phyloP scores from a whole-genome alignment of 768 basidiomycete species.

The Psilocybe sp. region DNA sequence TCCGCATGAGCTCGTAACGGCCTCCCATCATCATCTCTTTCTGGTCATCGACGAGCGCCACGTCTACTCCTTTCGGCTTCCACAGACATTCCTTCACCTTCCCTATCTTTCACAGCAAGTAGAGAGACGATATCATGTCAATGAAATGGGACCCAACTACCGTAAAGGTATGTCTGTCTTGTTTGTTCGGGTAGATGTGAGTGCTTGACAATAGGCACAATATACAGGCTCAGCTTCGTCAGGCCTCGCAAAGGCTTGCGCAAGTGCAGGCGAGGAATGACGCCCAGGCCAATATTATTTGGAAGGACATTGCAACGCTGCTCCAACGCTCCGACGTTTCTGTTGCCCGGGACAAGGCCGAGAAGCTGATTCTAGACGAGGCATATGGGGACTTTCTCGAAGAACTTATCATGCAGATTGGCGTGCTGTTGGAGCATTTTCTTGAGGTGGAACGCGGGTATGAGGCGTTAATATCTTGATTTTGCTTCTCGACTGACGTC shows the following conservation, averaged over 20 bases:
- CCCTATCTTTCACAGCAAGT: background rate
- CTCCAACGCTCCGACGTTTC: slow-evolving; percentile 59
- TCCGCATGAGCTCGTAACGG: slow-evolving; percentile 2
- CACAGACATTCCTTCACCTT: background rate
- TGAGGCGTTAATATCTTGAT: slow-evolving; percentile 14
- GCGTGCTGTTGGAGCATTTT: slow-evolving; percentile 57
- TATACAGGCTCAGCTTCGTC: slow-evolving; percentile 56
- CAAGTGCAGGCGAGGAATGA: slow-evolving; percentile 72
- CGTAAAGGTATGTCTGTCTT: slow-evolving; percentile 30
- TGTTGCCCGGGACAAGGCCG: slow-evolving; percentile 71
- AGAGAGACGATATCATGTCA: background rate
- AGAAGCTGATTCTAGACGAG: slow-evolving; percentile 64
- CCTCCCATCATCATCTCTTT: background rate
- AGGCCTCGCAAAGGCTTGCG: slow-evolving; percentile 61
- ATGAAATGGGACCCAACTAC: slow-evolving; percentile 33
- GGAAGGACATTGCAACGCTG: slow-evolving; percentile 66
- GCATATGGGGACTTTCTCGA: slow-evolving; percentile 59
- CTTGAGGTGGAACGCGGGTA: slow-evolving; percentile 53
- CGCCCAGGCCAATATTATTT: slow-evolving; percentile 56
- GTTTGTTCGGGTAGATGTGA: background rate
- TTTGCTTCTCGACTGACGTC: background rate
- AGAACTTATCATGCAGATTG: slow-evolving; percentile 63
- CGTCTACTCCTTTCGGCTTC: background rate
- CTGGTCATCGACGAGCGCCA: background rate
- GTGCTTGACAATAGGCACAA: background rate